Percentiles rank a stretch among this genome's conserved stretches.
These are phyloP conservation scores for Raphanus hybrid DNA, from an alignment of 441 rosid genomes.

Conservation along the genomic window DNA sequence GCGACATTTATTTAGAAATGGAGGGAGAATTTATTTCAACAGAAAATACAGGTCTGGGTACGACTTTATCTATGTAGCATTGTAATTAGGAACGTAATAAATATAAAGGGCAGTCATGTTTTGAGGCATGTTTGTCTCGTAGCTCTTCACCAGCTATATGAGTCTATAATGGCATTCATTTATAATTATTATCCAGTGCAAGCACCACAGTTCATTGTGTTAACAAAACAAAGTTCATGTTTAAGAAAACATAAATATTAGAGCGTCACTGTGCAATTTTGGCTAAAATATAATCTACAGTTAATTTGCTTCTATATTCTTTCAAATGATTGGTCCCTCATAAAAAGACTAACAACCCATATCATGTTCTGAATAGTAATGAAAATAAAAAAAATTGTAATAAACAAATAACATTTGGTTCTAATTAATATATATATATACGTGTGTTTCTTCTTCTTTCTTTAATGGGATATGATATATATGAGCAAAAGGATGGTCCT, in stretches of 20 bases:
- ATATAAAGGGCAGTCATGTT: slow-evolving; percentile 30
- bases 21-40: slow-evolving; percentile 10
- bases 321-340: not conserved
- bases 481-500: not conserved
- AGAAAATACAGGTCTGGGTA: slow-evolving; percentile 28
- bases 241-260: not conserved
- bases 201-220: not conserved
- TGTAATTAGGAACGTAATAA: slow-evolving; percentile 41
- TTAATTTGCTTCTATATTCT: not conserved
- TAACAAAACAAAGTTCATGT: not conserved
- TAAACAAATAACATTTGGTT: not conserved
- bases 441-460: not conserved
- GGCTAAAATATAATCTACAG: not conserved
- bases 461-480: not conserved
- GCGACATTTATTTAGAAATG: too few relatives aligned
- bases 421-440: not conserved
- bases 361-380: not conserved
- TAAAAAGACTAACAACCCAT: not conserved
- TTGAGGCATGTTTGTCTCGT: slow-evolving; percentile 41
- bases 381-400: not conserved
- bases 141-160: slow-evolving; percentile 18
- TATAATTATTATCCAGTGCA: not conserved
- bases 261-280: not conserved
- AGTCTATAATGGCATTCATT: slow-evolving; percentile 1
- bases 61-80: slow-evolving; percentile 17